Conservation (phyloP, 208 protist genomes). For the Acanthamoeba royreba region DNA sequence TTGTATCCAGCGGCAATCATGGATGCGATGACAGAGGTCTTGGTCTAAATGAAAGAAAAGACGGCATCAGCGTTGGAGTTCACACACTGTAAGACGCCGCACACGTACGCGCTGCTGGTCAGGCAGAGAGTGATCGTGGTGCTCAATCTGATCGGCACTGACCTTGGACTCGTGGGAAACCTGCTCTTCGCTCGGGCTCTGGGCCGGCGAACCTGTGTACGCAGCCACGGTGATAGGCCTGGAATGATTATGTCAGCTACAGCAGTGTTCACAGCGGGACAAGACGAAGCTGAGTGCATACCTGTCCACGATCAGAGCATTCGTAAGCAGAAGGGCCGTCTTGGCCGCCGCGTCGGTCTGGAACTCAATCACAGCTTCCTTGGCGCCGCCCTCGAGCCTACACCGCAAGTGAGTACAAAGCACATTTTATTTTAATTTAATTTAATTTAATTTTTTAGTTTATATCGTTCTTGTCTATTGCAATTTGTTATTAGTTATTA, state of each 20-base stretch:
- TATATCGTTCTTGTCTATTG: too few species aligned
- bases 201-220: not conserved
- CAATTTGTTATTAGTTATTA: not conserved
- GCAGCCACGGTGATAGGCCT: conserved; percentile 18
- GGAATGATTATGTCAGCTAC: too few species aligned
- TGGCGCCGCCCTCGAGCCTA: not conserved
- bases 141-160: conserved; percentile 35
- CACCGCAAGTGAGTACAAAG: not conserved
- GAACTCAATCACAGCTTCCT: conserved; percentile 64
- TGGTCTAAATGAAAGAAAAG: not conserved
- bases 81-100: not conserved
- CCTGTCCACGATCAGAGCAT: conserved; percentile 69
- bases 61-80: not conserved
- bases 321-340: conserved; percentile 68
- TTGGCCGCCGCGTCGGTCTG: conserved; percentile 65
- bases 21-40: conserved; percentile 63
- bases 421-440: not conserved
- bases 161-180: conserved; percentile 13
- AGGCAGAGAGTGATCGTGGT: conserved; percentile 46
- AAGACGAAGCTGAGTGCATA: not conserved
- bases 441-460: not conserved
- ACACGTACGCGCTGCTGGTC: conserved; percentile 48
- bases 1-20: conserved; percentile 66
- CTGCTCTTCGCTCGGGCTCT: conserved; percentile 20
- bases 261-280: not conserved